Percentiles rank a stretch among this genome's conserved stretches.
These are phyloP conservation scores for Pythium aphanidermatum DNA, from an alignment of 352 stramenopile species.

Conservation along the genomic window DNA sequence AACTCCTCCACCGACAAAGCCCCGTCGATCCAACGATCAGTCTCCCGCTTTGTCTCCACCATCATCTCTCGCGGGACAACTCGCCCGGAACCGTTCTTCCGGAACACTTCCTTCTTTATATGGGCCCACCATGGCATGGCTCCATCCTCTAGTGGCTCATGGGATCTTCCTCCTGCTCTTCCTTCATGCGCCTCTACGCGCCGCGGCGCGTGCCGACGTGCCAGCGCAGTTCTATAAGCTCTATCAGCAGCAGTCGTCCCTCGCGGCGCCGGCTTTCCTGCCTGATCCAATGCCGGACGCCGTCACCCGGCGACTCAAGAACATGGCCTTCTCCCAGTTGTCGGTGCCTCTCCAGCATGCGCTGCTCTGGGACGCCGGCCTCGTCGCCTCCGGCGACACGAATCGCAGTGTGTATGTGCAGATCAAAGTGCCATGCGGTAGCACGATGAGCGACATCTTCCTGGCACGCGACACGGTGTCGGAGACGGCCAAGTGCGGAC, in stretches of 20 bases:
- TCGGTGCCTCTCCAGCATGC: constrained; percentile 13
- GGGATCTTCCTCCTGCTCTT: not conserved
- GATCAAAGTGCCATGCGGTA: constrained; percentile 15
- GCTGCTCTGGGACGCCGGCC: constrained; percentile 17
- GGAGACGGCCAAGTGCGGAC: constrained; percentile 6
- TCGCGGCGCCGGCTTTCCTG: not conserved
- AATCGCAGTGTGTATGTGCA: constrained; percentile 5
- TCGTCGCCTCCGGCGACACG: constrained; percentile 9
- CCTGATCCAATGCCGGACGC: constrained; percentile 8
- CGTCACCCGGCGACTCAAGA: constrained; percentile 5
- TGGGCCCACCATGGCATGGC: not conserved
- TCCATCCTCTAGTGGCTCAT: not conserved
- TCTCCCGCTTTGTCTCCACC: not conserved
- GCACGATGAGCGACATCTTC: constrained; percentile 20
- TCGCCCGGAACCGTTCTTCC: no score
- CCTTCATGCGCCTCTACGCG: not conserved
- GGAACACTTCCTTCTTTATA: no score
- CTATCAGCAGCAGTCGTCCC: constrained; percentile 3
- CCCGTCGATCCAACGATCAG: not conserved
- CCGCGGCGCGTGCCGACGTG: constrained; percentile 5
- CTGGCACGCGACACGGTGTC: constrained; percentile 11
- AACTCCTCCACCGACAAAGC: not conserved
- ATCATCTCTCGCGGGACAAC: not conserved
- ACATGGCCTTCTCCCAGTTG: constrained; percentile 5
- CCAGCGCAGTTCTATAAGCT: constrained; percentile 17